Evolutionary conservation across 2,329 filamentous ascomycete species (phyloP).

Genomic region (Lachnellula subtilissima): DNA sequence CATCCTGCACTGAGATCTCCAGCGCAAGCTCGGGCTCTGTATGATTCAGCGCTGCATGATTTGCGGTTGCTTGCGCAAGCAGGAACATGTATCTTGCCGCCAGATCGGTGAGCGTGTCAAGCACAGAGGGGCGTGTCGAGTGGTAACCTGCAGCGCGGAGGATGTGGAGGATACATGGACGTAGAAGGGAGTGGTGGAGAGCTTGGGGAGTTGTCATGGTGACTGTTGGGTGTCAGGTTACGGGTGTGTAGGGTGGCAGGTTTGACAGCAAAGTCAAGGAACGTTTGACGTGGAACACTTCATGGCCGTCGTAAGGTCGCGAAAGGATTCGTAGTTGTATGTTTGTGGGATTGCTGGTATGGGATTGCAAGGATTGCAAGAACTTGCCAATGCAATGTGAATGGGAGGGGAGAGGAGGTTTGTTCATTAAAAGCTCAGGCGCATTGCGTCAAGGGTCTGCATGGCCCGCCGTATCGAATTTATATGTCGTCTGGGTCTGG

Average conservation of each 20-base stretch:
- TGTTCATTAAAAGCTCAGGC: background rate
- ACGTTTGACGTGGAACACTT: slow-evolving; percentile 13
- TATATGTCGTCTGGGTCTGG: background rate
- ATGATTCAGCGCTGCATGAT: slow-evolving; percentile 56
- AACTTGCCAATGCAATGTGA: background rate
- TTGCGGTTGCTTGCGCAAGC: slow-evolving; percentile 67
- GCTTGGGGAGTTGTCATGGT: slow-evolving; percentile 40
- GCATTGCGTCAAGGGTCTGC: background rate
- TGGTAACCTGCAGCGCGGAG: slow-evolving; percentile 89
- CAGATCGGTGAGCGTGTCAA: slow-evolving; percentile 85
- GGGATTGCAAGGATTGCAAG: background rate
- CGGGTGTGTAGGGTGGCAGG: background rate
- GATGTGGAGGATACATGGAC: slow-evolving; percentile 83
- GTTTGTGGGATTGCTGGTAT: background rate
- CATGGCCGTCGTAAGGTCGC: slow-evolving; percentile 16
- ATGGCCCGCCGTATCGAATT: slow-evolving; percentile 1
- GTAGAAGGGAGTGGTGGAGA: slow-evolving; percentile 73
- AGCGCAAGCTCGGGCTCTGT: slow-evolving; percentile 61
- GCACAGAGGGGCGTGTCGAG: slow-evolving; percentile 70
- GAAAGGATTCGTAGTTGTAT: background rate
- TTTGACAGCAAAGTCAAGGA: slow-evolving; percentile 17
- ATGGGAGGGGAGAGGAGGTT: background rate
- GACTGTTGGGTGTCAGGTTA: background rate
- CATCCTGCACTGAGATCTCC: slow-evolving; percentile 65
- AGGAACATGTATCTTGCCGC: slow-evolving; percentile 74